These are phyloP conservation scores for Chytriomyces hyalinus DNA, from an alignment of 192 early-diverging fungal species.

Conservation along the genomic window DNA sequence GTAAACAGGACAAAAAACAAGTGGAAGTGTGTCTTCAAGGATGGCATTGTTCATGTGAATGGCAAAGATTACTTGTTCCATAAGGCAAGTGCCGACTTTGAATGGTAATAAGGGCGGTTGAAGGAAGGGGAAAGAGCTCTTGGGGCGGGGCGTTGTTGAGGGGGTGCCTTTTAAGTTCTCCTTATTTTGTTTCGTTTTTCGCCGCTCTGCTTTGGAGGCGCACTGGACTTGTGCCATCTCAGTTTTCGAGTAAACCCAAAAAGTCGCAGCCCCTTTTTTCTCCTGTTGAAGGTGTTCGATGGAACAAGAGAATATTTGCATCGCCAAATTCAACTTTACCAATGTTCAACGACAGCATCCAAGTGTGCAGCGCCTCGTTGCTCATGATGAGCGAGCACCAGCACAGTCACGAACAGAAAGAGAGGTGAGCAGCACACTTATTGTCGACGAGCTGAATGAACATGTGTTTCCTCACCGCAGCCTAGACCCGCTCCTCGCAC, in stretches of 20 bases:
- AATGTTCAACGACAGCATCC: too few relatives aligned
- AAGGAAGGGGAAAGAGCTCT: too few relatives aligned
- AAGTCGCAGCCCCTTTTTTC: too few relatives aligned
- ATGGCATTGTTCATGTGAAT: slow-evolving; percentile 95
- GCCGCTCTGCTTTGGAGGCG: not conserved
- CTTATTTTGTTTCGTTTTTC: not conserved
- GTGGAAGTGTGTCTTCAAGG: slow-evolving; percentile 97
- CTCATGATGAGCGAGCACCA: not conserved
- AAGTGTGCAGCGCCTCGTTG: not conserved
- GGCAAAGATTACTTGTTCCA: slow-evolving; percentile 96
- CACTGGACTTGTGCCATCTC: slow-evolving; percentile 35
- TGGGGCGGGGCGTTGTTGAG: too few relatives aligned
- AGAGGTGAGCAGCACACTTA: not conserved
- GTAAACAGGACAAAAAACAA: slow-evolving; percentile 95
- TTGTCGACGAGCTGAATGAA: not conserved
- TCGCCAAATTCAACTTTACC: too few relatives aligned
- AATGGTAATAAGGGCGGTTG: slow-evolving; percentile 69
- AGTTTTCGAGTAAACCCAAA: too few relatives aligned
- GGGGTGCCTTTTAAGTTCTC: not conserved
- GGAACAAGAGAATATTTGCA: not conserved
- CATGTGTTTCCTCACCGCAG: not conserved
- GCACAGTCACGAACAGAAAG: not conserved
- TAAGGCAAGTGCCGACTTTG: slow-evolving; percentile 93
- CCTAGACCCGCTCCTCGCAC: not conserved
- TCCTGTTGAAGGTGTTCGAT: not conserved